These are phyloP conservation scores for Datura wrightii DNA, from an alignment of 257 asterid genomes.

Conservation along the genomic window DNA sequence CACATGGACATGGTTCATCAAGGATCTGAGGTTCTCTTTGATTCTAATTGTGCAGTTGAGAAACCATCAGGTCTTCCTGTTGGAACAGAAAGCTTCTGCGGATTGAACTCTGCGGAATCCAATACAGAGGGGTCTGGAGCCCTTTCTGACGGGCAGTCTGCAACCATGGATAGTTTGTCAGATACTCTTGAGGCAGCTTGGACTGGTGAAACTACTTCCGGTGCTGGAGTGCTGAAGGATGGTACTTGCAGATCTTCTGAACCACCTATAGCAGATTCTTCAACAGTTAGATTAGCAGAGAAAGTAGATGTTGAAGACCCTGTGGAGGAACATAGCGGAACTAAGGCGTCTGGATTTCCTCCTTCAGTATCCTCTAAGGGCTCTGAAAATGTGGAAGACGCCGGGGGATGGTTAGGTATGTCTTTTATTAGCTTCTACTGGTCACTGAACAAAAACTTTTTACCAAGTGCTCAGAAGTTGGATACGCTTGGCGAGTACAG, in stretches of 20 bases:
- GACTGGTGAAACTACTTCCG: slow-evolving; percentile 74
- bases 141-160: slow-evolving; percentile 69
- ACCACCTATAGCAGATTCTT: slow-evolving; percentile 49
- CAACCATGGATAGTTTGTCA: slow-evolving; percentile 59
- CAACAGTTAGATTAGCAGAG: slow-evolving; percentile 48
- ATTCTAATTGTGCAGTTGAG: slow-evolving; percentile 41
- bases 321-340: slow-evolving; percentile 46
- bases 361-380: slow-evolving; percentile 50
- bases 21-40: slow-evolving; percentile 37
- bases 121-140: slow-evolving; percentile 52
- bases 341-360: slow-evolving; percentile 52
- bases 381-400: slow-evolving; percentile 61
- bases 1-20: slow-evolving; percentile 40
- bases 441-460: slow-evolving; percentile 66
- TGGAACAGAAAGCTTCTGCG: slow-evolving; percentile 45
- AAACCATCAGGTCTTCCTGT: slow-evolving; percentile 38
- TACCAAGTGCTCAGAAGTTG: slow-evolving; percentile 61
- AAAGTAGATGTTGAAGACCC: slow-evolving; percentile 58
- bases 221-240: slow-evolving; percentile 47
- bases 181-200: slow-evolving; percentile 91
- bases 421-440: slow-evolving; percentile 76
- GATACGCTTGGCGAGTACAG: slow-evolving; percentile 61
- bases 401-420: slow-evolving; percentile 70
- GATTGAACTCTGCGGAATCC: slow-evolving; percentile 51
- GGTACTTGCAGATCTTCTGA: slow-evolving; percentile 43